Base-by-base conservation (phyloP, 768 basidiomycete genomes). In the Hemileccinum rubropunctum region DNA sequence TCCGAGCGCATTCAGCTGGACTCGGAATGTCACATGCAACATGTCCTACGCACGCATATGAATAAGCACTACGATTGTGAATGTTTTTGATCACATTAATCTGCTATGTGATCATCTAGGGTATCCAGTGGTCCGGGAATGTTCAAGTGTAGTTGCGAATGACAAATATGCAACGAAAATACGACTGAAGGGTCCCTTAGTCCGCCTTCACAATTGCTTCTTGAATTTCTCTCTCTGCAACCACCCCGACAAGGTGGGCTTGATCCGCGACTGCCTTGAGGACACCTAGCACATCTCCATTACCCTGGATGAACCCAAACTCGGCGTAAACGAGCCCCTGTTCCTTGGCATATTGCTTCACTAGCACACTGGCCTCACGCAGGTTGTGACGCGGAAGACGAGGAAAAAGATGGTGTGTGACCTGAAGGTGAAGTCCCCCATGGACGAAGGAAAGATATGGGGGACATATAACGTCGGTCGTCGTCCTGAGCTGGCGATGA, bases 371-470 rank as follows among this genome's bases (percentile, higher is more conserved):
- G 3, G 95, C 95, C 47, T 82, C 75, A 32, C 82, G 80, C 46
- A 99, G 78, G 65, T 97, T 94, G 75, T 98, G 95, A 34, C 97
- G 78, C 3, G 97, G 97, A 1, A 98, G 76, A 11, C 97, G 85
- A 17, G 97, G 97, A 74, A 98, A 98, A 51, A 98, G 79, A 68
- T 98, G 95, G 60, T 99, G 97, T 2, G 95, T 93, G 37, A 98
- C 91, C 69, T 99, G 97, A 12, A 98, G 82, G 59, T 99, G 92
- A 17, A 99, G 80, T n/a, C 97, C 97, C 11, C 97, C 97, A 62
- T 99, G 97, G 30, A 99, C 71, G 63, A 94, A 98, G 45, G 80
- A 89, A 58, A 98, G 77, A 28, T 82, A 81, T 1, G 85, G 76
- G 3, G 84, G 81, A 70, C 97, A 98, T 53, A 90, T 81, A 36